Conservation (phyloP, 2,329 filamentous ascomycete species). For the Ophiosphaerella herpotricha region DNA sequence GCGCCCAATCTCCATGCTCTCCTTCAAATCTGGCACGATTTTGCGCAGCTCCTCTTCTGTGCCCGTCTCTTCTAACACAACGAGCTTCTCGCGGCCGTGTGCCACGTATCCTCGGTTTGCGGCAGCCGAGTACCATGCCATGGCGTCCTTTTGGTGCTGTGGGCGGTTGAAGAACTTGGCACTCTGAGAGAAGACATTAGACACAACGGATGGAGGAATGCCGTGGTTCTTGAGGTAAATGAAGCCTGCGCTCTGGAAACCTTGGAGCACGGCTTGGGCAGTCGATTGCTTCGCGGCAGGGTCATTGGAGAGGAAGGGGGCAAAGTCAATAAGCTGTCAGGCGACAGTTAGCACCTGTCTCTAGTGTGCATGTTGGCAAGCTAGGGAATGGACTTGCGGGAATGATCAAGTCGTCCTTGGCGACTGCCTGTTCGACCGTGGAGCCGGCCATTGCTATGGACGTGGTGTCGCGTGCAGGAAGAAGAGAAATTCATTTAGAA, state of each 20-base stretch:
- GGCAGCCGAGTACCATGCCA: slow-evolving; percentile 50
- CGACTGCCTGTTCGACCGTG: slow-evolving; percentile 33
- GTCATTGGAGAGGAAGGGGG: slow-evolving; percentile 68
- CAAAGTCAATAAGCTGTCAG: slow-evolving; percentile 76
- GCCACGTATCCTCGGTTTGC: slow-evolving; percentile 56
- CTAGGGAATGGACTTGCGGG: slow-evolving; percentile 22
- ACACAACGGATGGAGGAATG: slow-evolving; percentile 64
- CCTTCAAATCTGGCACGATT: slow-evolving; percentile 55
- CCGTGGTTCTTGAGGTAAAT: slow-evolving; percentile 84
- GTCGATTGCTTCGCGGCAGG: slow-evolving; percentile 64
- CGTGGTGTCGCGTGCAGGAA: neutral
- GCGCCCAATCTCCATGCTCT: slow-evolving; percentile 65
- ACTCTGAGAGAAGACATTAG: slow-evolving; percentile 62
- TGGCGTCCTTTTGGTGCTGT: slow-evolving; percentile 44
- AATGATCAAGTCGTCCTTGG: slow-evolving; percentile 41
- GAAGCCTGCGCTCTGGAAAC: slow-evolving; percentile 86
- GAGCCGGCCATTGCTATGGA: slow-evolving; percentile 6
- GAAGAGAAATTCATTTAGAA: neutral
- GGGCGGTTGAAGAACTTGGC: slow-evolving; percentile 47
- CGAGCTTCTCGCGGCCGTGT: slow-evolving; percentile 51
- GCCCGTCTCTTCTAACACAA: slow-evolving; percentile 40
- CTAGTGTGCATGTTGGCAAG: neutral
- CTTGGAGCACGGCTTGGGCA: slow-evolving; percentile 73
- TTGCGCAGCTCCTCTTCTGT: slow-evolving; percentile 44
- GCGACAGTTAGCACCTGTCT: neutral